Conservation (phyloP, 371 early-diverging fungal species). For the Coemansia sp. region DNA sequence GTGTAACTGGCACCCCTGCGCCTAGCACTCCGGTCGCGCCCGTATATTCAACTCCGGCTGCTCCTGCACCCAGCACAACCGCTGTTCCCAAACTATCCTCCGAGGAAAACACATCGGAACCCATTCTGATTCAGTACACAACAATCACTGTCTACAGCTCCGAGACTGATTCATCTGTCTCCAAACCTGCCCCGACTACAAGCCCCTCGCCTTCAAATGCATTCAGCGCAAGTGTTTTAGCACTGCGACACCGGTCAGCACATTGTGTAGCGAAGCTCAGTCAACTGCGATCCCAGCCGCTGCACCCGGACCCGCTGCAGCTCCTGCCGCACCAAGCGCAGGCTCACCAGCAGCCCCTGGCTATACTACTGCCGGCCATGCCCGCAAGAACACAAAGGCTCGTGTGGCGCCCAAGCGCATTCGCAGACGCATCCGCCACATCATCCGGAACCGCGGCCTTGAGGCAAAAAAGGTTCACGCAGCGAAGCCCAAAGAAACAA, state of each 20-base stretch:
- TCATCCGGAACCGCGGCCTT: neutral
- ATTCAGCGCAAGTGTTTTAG: neutral
- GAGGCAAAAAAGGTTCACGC: neutral
- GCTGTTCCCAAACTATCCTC: neutral
- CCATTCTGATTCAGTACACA: neutral
- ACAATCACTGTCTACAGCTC: neutral
- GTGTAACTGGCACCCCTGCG: too few relatives aligned
- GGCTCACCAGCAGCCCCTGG: neutral
- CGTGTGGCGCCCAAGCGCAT: slow-evolving; percentile 8
- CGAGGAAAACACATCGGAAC: neutral
- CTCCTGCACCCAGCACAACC: neutral
- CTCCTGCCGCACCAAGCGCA: neutral
- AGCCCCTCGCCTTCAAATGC: neutral
- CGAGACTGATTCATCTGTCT: neutral
- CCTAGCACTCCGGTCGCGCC: neutral
- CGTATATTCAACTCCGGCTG: neutral
- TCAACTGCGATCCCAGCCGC: neutral
- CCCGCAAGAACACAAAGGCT: neutral
- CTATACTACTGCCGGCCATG: neutral
- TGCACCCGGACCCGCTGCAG: neutral
- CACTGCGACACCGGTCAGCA: too few relatives aligned
- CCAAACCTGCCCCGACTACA: neutral
- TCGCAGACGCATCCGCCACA: slow-evolving; percentile 18
- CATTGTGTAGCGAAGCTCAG: neutral
- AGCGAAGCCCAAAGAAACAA: neutral